phyloP scores from a whole-genome alignment of 305 asterid genomes.

The Solanum hybrid region DNA sequence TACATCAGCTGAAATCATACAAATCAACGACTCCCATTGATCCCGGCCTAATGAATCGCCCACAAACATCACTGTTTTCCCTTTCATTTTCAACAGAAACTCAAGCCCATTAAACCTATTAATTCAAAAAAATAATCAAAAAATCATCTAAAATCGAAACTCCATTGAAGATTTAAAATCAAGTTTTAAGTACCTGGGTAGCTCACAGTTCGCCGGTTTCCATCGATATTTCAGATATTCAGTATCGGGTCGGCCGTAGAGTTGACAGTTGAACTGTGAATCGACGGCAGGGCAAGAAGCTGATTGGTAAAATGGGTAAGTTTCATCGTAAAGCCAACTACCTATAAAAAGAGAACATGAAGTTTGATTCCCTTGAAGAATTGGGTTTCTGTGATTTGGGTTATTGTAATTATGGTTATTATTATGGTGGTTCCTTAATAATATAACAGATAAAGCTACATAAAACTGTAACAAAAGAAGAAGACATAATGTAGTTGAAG shows the following conservation, averaged over 20 bases:
- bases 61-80: conserved; percentile 84
- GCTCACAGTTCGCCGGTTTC: conserved; percentile 72
- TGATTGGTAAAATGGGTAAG: conserved; percentile 51
- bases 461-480: conserved; percentile 16
- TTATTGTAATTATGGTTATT: conserved; percentile 5
- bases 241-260: conserved; percentile 79
- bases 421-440: conserved; percentile 28
- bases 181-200: conserved; percentile 38
- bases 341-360: conserved; percentile 64
- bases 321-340: conserved; percentile 64
- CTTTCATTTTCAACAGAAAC: conserved; percentile 65
- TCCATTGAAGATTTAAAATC: neutral
- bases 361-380: conserved; percentile 36
- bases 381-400: conserved; percentile 27
- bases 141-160: neutral
- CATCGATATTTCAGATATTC: conserved; percentile 79
- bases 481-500: conserved; percentile 6
- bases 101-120: conserved; percentile 66
- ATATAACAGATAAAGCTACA: conserved; percentile 36
- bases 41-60: conserved; percentile 89
- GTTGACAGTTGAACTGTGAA: conserved; percentile 68
- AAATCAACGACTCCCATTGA: conserved; percentile 83
- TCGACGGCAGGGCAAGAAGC: conserved; percentile 60
- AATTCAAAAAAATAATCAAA: neutral
- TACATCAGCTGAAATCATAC: conserved; percentile 61